Evolutionary conservation across 306 rosid species (phyloP), one percentile per base, ranked within the genome.

Genomic region (Dalbergia cochinchinensis): DNA sequence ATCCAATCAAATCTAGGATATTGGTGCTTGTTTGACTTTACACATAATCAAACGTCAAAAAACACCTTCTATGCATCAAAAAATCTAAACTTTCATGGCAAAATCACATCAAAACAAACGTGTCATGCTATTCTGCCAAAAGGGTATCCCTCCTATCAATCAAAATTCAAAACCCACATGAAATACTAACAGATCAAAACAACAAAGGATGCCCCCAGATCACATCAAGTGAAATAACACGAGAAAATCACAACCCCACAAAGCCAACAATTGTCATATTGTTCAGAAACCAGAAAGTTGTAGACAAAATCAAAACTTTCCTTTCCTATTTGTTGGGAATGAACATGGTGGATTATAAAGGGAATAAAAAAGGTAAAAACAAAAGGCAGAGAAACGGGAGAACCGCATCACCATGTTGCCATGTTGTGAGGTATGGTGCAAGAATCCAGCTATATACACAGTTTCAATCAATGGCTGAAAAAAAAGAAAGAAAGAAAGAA

Each of bases 1-100:
- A 74, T 77, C 76, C 22, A 80, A 83, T 59, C 79, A 83, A 85
- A 81, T 57, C 63, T 63, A 83, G 69, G 75, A 74, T 78, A 85
- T 72, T 70, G 68, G 63, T 8, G 47, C 71, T 79, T 7, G 9
- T 45, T 22, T 53, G 39, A 42, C 53, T 85, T 80, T 83, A 80
- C 79, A 86, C 58, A 86, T 64, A 51, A 51, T 16, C 77, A 76
- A 71, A 74, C 50, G 69, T 50, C 68, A 83, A 26, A 54, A 74
- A 76, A 51, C 62, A 57, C 65, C 45, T 59, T 37, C 14, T 47
- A 53, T 33, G 69, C 77, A 74, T 48, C 5, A 3, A 80, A 66
- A 78, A 79, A 57, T 7, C 83, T 69, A 65, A 54, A 67, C 70
- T 65, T 57, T 71, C 62, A 65, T 10, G 47, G 26, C 72, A 83